Evolutionary conservation across 2,329 filamentous ascomycete species (phyloP), one percentile per base, ranked within the genome.

Genomic region (Colletotrichum magnum): DNA sequence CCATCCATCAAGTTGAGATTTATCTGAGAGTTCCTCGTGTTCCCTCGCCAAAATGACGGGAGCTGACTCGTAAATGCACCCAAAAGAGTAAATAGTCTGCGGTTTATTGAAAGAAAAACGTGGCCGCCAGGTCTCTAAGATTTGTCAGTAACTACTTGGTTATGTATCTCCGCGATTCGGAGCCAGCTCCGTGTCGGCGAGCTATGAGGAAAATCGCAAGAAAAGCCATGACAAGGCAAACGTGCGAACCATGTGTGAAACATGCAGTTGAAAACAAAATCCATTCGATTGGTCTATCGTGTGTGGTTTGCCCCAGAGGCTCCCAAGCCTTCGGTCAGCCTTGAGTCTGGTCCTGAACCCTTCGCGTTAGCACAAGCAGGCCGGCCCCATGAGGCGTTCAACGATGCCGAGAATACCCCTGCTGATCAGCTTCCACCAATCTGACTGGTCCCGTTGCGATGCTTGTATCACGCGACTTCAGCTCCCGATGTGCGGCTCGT

Each of bases 31-130:
- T 39, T 45, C 32, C 5, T 13, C 48, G 28, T 45, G 32, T 50
- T 18, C 12, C n/a, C n/a, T 56, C 16, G 18, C 36, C 6, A 43
- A 45, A 39, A 9, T 28, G 12, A 12, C n/a, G 18, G 12, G 41
- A 12, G 47, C 24, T 58, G 50, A 41, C 57, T 67, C 67, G 51
- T 56, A 66, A 58, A 51, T 39, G 18, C 26, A 39, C 61, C 45
- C 43, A 51, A 58, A 51, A 16, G 56, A 68, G 54, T 41, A 62
- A 71, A 72, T 72, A 72, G 62, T 70, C 24, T 50, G 28, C 18
- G 26, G n/a, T 24, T 39, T 72, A 72, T 72, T 63, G 71, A 61
- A 21, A 9, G 32, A 45, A 63, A 70, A 70, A 72, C 71, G 71
- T 72, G 71, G 71, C 67, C 54, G 56, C 62, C 63, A 65, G 56